phyloP scores from a whole-genome alignment of 495 filamentous ascomycete genomes.

The Penicillium goetzii region DNA sequence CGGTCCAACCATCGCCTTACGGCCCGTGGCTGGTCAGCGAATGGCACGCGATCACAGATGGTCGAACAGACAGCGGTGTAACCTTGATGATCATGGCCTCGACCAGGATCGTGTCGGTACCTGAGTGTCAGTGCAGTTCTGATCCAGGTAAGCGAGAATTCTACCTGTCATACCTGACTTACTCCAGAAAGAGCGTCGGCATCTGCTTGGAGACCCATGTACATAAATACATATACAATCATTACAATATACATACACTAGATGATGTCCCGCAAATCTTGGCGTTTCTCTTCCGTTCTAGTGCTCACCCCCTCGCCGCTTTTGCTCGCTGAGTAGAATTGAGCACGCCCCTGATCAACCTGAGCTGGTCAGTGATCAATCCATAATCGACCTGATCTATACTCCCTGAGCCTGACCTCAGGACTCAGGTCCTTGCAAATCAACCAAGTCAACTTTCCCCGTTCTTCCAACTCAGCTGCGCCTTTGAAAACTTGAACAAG shows the following conservation, averaged over 20 bases:
- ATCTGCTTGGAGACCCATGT: not conserved
- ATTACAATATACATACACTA: not conserved
- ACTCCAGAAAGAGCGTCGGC: not conserved
- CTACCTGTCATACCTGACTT: not conserved
- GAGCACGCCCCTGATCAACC: too few relatives aligned
- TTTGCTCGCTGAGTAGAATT: too few relatives aligned
- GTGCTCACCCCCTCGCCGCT: too few relatives aligned
- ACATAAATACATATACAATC: too few relatives aligned
- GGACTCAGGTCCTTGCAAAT: too few relatives aligned
- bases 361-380: too few relatives aligned
- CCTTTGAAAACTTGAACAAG: not conserved
- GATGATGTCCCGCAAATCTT: too few relatives aligned
- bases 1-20: not conserved
- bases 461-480: too few relatives aligned
- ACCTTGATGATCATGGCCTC: slow-evolving; percentile 8
- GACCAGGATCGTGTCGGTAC: slow-evolving; percentile 2
- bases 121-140: not conserved
- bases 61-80: not conserved
- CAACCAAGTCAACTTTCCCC: too few relatives aligned
- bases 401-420: too few relatives aligned
- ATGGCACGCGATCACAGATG: not conserved
- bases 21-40: not conserved
- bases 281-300: too few relatives aligned
- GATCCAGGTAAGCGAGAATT: slow-evolving; percentile 3
- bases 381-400: too few relatives aligned